Base-by-base conservation (phyloP, 345 rosid genomes). In the Anacardium occidentale region DNA sequence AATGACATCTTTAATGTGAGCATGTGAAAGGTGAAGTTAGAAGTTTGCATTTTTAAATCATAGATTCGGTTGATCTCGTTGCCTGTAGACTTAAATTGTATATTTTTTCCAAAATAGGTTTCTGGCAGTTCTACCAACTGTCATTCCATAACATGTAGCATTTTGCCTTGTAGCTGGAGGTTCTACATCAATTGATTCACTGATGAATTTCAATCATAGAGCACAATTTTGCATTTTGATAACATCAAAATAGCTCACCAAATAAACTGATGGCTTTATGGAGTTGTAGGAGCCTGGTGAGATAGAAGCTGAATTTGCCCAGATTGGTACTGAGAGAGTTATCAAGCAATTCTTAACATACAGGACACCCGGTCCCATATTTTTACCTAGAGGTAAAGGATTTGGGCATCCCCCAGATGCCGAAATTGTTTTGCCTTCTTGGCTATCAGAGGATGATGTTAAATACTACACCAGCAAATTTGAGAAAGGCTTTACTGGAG, bases 401-500 rank as follows among this genome's bases (percentile, higher is more conserved):
- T 89, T 92, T 42, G 79, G 82, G 51, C 68, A 68, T 9, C 69
- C 76, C 1, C 47, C 55, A 32, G 81, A 76, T 10, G 56, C 77
- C 12, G 75, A 78, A 56, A 26, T 71, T 52, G 44, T 76, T 69
- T 69, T 90, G 74, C 97, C 98, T 14, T 34, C 90, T 52, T 92
- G 97, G 98, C 70, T 92, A 13, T 74, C 91, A 2, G 85, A 92
- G 66, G 84, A 78, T 74, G 91, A 86, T 67, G 21, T 90, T 13
- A 68, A 77, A 51, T 90, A 86, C 70, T 86, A 82, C 77, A 70
- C 62, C 45, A 45, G 63, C 69, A 88, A 90, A 74, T 90, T 74
- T 60, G 77, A 82, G 74, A 89, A 59, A 50, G 97, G 98, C 62
- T 92, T 94, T 83, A 90, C 97, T 3, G 90, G 95, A 62, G 83